phyloP scores from a whole-genome alignment of 1,139 yeast species.

The Suhomyces bokatorum region DNA sequence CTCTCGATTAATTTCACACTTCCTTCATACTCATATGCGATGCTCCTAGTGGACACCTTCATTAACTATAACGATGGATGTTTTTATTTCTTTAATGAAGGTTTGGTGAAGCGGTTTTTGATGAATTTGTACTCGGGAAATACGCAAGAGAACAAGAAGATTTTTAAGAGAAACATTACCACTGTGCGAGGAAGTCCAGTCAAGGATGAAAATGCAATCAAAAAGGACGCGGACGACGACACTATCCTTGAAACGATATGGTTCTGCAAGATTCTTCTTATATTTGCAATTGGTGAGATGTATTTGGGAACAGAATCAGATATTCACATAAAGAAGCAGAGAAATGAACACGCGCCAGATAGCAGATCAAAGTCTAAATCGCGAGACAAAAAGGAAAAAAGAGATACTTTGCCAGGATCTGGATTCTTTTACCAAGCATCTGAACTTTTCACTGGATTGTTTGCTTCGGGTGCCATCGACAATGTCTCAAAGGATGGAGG shows the following conservation, averaged over 20 bases:
- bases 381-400: constrained; percentile 13
- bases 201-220: constrained; percentile 44
- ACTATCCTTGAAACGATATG: constrained; percentile 72
- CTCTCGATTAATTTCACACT: constrained; percentile 65
- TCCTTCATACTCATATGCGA: constrained; percentile 78
- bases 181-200: constrained; percentile 32
- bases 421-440: constrained; percentile 77
- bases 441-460: constrained; percentile 69
- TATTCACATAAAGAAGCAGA: constrained; percentile 31
- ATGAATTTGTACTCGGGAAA: constrained; percentile 58
- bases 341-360: constrained; percentile 10
- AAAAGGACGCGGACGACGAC: constrained; percentile 51
- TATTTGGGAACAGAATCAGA: constrained; percentile 69
- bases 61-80: constrained; percentile 82
- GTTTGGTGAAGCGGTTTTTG: constrained; percentile 64
- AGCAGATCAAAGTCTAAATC: constrained; percentile 15
- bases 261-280: constrained; percentile 73
- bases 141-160: constrained; percentile 40
- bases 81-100: constrained; percentile 83
- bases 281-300: constrained; percentile 86
- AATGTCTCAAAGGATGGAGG: constrained; percentile 78
- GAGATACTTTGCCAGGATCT: constrained; percentile 64
- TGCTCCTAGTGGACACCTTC: constrained; percentile 72
- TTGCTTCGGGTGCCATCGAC: constrained; percentile 78
- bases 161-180: constrained; percentile 37